Percentiles rank a stretch among this genome's conserved stretches.
Evolutionary conservation across 2,329 filamentous ascomycete genomes (phyloP).

Genomic region (Talaromyces sp.): DNA sequence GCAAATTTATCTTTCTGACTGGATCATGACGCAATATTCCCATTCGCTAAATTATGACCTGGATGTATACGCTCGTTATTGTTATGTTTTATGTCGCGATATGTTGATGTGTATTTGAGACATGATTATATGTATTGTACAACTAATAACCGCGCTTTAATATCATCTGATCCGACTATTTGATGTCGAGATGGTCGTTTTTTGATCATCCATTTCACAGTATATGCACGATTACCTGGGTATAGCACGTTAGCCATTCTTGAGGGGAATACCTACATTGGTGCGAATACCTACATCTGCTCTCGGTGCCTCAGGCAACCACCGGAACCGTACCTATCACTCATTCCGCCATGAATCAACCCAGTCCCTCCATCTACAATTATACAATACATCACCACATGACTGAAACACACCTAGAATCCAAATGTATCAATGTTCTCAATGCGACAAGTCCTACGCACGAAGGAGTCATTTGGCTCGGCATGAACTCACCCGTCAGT

Average conservation of each 20-base stretch:
- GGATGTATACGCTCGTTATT: neutral
- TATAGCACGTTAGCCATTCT: no score
- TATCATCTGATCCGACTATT: neutral
- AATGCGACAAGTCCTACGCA: constrained; percentile 30
- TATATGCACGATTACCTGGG: no score
- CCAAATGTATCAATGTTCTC: constrained; percentile 26
- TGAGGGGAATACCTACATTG: neutral
- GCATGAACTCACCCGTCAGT: constrained; percentile 30
- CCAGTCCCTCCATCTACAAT: neutral
- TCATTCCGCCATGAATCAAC: neutral
- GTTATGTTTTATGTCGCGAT: neutral
- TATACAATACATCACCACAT: neutral
- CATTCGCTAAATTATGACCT: neutral
- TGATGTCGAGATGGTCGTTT: neutral
- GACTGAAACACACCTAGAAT: neutral
- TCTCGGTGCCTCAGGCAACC: neutral
- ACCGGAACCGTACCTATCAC: neutral
- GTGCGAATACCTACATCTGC: neutral
- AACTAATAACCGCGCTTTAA: neutral
- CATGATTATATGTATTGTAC: neutral
- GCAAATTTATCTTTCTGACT: neutral
- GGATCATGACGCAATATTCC: neutral
- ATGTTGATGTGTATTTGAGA: neutral
- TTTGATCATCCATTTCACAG: no score
- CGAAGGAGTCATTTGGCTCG: constrained; percentile 29